These are phyloP conservation scores for Cokeromyces recurvatus DNA, from an alignment of 371 early-diverging fungal species.

Conservation along the genomic window DNA sequence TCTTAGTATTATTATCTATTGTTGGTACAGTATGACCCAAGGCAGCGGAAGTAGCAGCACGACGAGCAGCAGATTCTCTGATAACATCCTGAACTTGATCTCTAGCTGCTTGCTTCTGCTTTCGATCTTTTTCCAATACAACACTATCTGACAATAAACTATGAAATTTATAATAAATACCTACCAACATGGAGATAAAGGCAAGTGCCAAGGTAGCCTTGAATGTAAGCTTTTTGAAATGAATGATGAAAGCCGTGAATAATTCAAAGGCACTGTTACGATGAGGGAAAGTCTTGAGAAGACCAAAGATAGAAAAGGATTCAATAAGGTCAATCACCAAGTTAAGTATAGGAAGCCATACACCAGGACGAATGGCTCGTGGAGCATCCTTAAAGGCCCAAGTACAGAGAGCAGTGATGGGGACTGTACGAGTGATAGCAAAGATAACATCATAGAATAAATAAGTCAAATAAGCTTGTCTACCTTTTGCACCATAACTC, in stretches of 20 bases:
- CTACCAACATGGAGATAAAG: constrained; percentile 26
- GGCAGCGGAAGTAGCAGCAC: constrained; percentile 12
- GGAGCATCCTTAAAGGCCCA: constrained; percentile 35
- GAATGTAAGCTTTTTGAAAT: constrained; percentile 31
- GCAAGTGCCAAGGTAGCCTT: constrained; percentile 22
- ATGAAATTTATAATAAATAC: constrained; percentile 42
- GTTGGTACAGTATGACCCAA: too few relatives aligned
- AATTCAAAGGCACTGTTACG: constrained; percentile 21
- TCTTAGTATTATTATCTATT: too few relatives aligned
- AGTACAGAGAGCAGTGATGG: constrained; percentile 28
- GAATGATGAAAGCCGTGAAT: constrained; percentile 22
- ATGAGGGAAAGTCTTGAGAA: constrained; percentile 29
- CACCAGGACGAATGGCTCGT: constrained; percentile 26
- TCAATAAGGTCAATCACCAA: constrained; percentile 28
- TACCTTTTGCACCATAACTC: constrained; percentile 35
- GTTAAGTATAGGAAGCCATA: constrained; percentile 36
- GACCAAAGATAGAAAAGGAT: constrained; percentile 17
- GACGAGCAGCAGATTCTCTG: constrained; percentile 14
- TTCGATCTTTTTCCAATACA: constrained; percentile 32
- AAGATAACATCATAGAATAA: constrained; percentile 34
- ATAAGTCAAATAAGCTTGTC: constrained; percentile 37
- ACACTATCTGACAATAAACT: constrained; percentile 38
- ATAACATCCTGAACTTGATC: constrained; percentile 26
- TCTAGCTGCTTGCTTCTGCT: constrained; percentile 17
- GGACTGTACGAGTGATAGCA: constrained; percentile 29